These are phyloP conservation scores for Dendrobium huoshanense DNA, from an alignment of 106 monocot species.

Conservation along the genomic window DNA sequence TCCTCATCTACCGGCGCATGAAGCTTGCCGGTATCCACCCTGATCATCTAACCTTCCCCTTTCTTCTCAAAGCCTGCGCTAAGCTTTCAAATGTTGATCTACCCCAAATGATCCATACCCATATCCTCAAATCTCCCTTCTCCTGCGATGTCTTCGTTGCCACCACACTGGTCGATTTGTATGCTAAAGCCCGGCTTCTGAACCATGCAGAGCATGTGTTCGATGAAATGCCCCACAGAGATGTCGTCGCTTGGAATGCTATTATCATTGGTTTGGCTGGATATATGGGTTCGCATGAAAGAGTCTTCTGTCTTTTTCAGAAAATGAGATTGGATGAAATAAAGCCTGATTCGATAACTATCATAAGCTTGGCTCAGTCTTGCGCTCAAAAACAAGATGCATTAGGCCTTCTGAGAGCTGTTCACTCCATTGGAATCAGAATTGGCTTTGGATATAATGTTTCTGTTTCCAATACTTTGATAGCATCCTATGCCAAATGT, in stretches of 20 bases:
- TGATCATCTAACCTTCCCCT: constrained; percentile 25
- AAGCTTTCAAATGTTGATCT: neutral
- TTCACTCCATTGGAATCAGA: constrained; percentile 24
- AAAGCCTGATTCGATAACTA: constrained; percentile 21
- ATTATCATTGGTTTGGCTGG: constrained; percentile 20
- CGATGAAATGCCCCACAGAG: constrained; percentile 25
- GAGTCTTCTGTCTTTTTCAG: constrained; percentile 12
- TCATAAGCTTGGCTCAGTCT: constrained; percentile 17
- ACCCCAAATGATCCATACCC: constrained; percentile 13
- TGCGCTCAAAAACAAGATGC: constrained; percentile 6
- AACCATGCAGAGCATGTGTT: constrained; percentile 13
- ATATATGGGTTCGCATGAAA: constrained; percentile 6
- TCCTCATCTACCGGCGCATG: constrained; percentile 14
- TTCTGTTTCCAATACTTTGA: constrained; percentile 24
- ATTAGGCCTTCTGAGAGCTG: neutral
- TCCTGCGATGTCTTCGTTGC: constrained; percentile 27
- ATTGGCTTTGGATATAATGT: constrained; percentile 19
- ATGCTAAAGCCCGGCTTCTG: constrained; percentile 10
- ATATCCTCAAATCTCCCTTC: constrained; percentile 29
- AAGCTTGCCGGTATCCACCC: constrained; percentile 6
- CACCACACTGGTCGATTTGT: constrained; percentile 21
- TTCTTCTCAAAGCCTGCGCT: constrained; percentile 28
- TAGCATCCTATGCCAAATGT: constrained; percentile 33
- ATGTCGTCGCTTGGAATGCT: constrained; percentile 28
- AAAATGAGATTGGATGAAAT: constrained; percentile 20